phyloP scores from a whole-genome alignment of 345 rosid genomes.

The Syzygium aqueum region DNA sequence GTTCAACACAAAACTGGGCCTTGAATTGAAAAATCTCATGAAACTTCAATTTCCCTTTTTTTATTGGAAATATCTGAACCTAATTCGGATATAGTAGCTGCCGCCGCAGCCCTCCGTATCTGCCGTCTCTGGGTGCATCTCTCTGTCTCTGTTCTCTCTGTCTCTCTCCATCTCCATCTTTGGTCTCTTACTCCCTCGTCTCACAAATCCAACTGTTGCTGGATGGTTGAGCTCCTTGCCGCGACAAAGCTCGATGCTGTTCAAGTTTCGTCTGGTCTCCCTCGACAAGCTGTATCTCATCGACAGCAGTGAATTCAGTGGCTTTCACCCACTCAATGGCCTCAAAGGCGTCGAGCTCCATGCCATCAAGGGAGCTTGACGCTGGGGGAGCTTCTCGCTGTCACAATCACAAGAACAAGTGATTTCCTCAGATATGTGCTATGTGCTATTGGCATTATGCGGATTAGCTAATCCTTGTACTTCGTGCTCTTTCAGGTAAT shows the following conservation, averaged over 20 bases:
- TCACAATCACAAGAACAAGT: background rate
- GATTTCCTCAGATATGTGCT: background rate
- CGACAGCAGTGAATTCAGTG: background rate
- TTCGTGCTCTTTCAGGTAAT: background rate
- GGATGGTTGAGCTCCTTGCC: background rate
- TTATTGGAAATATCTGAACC: background rate
- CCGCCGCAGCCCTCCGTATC: background rate
- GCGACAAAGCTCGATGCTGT: background rate
- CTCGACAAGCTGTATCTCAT: background rate
- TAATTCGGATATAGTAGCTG: background rate
- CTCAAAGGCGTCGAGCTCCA: background rate
- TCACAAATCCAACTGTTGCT: background rate
- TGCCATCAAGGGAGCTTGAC: background rate
- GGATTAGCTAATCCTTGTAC: background rate
- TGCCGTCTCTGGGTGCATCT: background rate
- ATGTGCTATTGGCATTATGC: background rate
- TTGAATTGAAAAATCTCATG: slow-evolving; percentile 60
- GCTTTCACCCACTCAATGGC: background rate
- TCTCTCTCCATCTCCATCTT: background rate
- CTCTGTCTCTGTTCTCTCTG: background rate
- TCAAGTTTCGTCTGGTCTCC: background rate
- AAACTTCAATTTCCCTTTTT: background rate
- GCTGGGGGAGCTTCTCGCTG: background rate
- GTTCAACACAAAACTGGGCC: slow-evolving; percentile 78
- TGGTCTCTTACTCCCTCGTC: background rate